Evolutionary conservation across 495 filamentous ascomycete genomes (phyloP), one percentile per base, ranked within the genome.

Genomic region (Tirmania nivea): DNA sequence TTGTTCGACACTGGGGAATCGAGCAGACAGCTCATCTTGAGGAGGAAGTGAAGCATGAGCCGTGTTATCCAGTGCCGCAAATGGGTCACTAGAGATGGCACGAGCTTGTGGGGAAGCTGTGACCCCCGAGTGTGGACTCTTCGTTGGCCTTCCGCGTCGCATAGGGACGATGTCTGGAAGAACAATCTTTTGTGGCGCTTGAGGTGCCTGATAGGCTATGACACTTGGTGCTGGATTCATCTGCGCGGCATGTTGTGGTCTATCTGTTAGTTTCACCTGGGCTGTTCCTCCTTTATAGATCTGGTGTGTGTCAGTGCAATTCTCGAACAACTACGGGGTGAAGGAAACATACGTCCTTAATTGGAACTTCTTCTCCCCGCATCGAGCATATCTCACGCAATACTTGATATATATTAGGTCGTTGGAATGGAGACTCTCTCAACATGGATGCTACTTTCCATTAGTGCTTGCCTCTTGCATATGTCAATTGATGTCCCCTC

Each of bases 151-250:
- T 8, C 90, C 90, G 65, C 90, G 76, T 48, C 92, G 74, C 90
- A 96, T 96, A 8, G 90, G 90, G 54, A 81, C 81, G 57, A 97
- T 86, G 55, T 96, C 88, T 7, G 92, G 92, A 55, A 95, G 78
- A 8, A 74, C 68, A 55, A 80, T 75, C 36, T 80, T 77, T 59
- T 82, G 74, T 57, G 82, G 76, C 12, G 78, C 73, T 50, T 76
- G 71, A 37, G 82, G 78, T 31, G 79, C 80, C 75, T 52, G 81
- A 80, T 56, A 73, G 69, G 20, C 59, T 10, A 65, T 53, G 55
- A 65, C 48, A 55, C 62, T 64, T 3, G 59, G 62, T n/a, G 61
- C 55, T 34, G 58, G 51, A 53, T 64, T 61, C 25, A 57, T 47
- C 9, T 63, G 61, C 52, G 56, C 55, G n/a, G 52, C 2, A n/a